phyloP scores from a whole-genome alignment of 2,329 filamentous ascomycete genomes.

The Beauveria caledonica region DNA sequence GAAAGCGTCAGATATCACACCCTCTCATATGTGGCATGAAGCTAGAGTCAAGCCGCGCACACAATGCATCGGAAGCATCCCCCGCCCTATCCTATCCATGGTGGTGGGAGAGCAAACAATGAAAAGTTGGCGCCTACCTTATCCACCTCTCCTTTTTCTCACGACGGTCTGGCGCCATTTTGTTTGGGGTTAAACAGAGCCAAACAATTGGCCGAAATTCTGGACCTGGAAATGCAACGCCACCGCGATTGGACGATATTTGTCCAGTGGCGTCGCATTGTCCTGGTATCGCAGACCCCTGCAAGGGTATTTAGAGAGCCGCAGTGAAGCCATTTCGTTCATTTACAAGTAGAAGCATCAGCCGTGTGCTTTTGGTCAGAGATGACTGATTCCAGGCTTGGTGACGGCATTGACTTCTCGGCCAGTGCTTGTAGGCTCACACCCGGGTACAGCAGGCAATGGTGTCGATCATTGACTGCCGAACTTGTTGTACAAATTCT shows the following conservation, averaged over 20 bases:
- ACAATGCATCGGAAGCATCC: constrained; percentile 1
- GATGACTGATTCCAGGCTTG: background rate
- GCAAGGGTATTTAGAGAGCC: background rate
- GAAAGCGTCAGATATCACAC: constrained; percentile 3
- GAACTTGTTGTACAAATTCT: background rate
- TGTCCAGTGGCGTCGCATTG: background rate
- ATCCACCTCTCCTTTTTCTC: background rate
- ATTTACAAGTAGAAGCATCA: background rate
- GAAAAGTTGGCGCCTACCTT: constrained; percentile 1
- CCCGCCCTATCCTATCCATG: background rate
- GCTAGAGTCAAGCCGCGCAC: background rate
- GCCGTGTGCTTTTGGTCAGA: background rate
- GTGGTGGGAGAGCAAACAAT: background rate
- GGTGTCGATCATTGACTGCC: background rate
- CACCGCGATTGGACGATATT: constrained; percentile 2
- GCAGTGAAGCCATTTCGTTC: background rate
- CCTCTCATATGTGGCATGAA: background rate
- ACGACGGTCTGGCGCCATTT: background rate
- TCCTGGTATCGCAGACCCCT: background rate
- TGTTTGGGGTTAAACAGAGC: background rate
- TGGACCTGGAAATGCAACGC: background rate
- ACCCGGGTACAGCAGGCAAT: background rate
- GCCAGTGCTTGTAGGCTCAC: background rate
- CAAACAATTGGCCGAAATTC: constrained; percentile 6
- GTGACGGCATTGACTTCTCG: background rate